Evolutionary conservation across 2,329 filamentous ascomycete genomes (phyloP), one percentile per base, ranked within the genome.

Genomic region (Pochonia chlamydosporia): DNA sequence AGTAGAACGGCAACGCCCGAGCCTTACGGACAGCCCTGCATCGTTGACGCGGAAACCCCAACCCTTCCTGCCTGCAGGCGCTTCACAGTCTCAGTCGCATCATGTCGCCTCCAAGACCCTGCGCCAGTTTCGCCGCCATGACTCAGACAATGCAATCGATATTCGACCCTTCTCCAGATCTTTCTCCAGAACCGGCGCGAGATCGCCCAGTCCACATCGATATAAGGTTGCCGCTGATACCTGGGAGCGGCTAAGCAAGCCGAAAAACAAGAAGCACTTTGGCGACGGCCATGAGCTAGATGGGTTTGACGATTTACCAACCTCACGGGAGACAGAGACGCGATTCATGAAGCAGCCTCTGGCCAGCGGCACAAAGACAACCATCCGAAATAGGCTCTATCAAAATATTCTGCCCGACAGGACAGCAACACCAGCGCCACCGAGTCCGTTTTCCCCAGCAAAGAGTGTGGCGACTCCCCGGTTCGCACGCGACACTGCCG

Each of bases 221-320:
- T 67, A 63, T 43, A 61, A 60, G 45, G 59, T 64, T 56, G 54
- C 73, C 65, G 76, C 76, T 40, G 75, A 75, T 33, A 68, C 69
- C 5, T 79, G 75, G 72, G 81, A 85, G 54, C 83, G 85, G 40
- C 69, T 95, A 49, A 91, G 80, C 52, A 87, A 84, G 63, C 89
- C 89, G 3, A 68, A 65, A 56, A 64, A 65, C 43, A 68, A 67
- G 54, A 67, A 65, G 52, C 62, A 67, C 75, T 99, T 95, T 68
- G 93, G 93, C 11, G 89, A 96, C 64, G 93, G 93, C 14, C 87
- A 85, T 50, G 93, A 99, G 66, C 75, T 99, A 28, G 92, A 97
- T 56, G 83, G 79, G 3, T 97, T 99, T 63, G 93, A 99, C 63
- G 93, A 99, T 66, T 72, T 99, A 47, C 92, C 92, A 2, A 97